phyloP scores from a whole-genome alignment of 352 stramenopile genomes.

The Labyrinthula sp. region DNA sequence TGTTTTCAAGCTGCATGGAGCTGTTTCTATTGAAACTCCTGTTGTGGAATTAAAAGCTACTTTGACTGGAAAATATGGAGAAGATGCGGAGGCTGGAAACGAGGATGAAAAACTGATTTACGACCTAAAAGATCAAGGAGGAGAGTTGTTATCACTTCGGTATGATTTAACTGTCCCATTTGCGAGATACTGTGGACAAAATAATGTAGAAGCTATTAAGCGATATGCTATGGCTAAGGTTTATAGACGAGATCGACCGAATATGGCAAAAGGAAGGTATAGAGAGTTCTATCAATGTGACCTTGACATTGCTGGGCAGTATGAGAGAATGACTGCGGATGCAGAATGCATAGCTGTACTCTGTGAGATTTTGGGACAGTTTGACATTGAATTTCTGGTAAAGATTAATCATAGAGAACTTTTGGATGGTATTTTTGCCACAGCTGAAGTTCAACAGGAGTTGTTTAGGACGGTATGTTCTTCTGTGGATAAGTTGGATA shows the following conservation, averaged over 20 bases:
- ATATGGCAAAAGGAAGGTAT: conserved; percentile 76
- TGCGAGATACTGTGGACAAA: conserved; percentile 84
- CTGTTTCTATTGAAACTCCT: conserved; percentile 86
- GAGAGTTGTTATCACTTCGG: conserved; percentile 68
- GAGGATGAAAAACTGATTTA: conserved; percentile 97
- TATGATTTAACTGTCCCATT: conserved; percentile 97
- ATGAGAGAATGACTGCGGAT: conserved; percentile 80
- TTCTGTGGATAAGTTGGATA: conserved; percentile 97
- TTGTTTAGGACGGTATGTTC: conserved; percentile 93
- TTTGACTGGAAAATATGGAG: conserved; percentile 93
- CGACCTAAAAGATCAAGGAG: conserved; percentile 89
- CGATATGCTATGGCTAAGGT: conserved; percentile 86
- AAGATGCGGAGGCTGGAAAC: too few relatives aligned
- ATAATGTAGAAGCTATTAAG: conserved; percentile 93
- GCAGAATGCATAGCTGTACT: conserved; percentile 79
- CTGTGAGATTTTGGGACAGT: conserved; percentile 46
- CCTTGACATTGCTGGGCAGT: conserved; percentile 87
- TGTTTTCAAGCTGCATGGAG: conserved; percentile 90
- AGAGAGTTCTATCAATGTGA: conserved; percentile 98
- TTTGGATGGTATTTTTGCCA: conserved; percentile 85
- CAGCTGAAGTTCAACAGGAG: conserved; percentile 78
- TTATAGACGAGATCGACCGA: conserved; percentile 81
- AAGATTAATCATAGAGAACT: conserved; percentile 91
- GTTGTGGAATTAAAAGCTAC: conserved; percentile 97
- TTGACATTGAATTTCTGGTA: conserved; percentile 73